These are phyloP conservation scores for Hirsutella thompsonii DNA, from an alignment of 2,329 filamentous ascomycete genomes.

Conservation along the genomic window DNA sequence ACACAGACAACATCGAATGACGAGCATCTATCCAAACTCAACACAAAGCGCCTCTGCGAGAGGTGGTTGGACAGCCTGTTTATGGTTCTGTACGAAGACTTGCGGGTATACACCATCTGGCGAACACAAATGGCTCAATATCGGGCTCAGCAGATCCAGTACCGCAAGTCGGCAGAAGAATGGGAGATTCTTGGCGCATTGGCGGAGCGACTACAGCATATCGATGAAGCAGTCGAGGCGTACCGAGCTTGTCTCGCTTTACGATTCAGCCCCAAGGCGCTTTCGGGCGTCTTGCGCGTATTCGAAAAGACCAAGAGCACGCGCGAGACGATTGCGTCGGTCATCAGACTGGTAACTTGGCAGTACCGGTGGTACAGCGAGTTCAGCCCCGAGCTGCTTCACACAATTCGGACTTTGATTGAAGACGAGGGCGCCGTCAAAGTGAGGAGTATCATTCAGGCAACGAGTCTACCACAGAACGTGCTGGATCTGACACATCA, in stretches of 20 bases:
- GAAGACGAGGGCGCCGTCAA: conserved; percentile 97
- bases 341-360: conserved; percentile 91
- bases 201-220: conserved; percentile 84
- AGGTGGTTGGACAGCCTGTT: conserved; percentile 97
- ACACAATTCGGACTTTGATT: conserved; percentile 80
- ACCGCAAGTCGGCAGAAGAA: conserved; percentile 92
- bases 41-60: conserved; percentile 94
- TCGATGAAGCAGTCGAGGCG: conserved; percentile 82
- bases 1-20: conserved; percentile 49
- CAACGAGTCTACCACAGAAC: conserved; percentile 82
- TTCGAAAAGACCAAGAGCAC: conserved; percentile 71
- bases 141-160: conserved; percentile 82
- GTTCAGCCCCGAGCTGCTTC: conserved; percentile 86
- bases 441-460: conserved; percentile 92
- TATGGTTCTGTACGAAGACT: conserved; percentile 97
- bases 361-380: conserved; percentile 99
- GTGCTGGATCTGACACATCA: conserved; percentile 92
- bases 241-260: conserved; percentile 79
- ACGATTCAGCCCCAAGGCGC: conserved; percentile 86
- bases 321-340: conserved; percentile 66
- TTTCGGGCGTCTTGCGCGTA: conserved; percentile 69
- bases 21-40: conserved; percentile 74
- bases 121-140: conserved; percentile 96
- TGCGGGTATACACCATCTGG: conserved; percentile 98
- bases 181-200: conserved; percentile 96